These are phyloP conservation scores for Kentomonas sorsogonicus DNA, from an alignment of 208 protist genomes.

Conservation along the genomic window DNA sequence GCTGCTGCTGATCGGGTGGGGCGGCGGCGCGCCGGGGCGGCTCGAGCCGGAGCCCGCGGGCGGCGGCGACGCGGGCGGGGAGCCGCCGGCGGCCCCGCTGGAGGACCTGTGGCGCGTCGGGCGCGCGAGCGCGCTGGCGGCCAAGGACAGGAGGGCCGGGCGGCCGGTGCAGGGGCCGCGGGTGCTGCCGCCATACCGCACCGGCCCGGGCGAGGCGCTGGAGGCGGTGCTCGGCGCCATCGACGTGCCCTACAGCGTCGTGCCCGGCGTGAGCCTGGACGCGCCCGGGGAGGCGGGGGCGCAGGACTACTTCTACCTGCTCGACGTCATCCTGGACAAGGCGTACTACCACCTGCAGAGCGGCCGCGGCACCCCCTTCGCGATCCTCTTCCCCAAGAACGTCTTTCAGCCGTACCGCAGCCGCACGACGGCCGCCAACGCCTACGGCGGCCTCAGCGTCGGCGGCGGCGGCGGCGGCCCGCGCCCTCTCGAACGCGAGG, in stretches of 20 bases:
- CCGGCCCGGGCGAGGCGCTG: too few relatives aligned
- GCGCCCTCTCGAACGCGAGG: neutral
- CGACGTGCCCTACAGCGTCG: neutral
- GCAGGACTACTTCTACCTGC: neutral
- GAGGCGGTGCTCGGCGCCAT: neutral
- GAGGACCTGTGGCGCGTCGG: neutral
- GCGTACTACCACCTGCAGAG: neutral
- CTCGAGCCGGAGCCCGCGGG: neutral
- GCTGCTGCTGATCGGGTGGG: too few relatives aligned
- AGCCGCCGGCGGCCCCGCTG: neutral
- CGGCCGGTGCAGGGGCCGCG: neutral
- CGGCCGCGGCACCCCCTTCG: neutral
- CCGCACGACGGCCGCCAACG: too few relatives aligned
- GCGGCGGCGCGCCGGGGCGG: too few relatives aligned
- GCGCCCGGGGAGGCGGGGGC: too few relatives aligned
- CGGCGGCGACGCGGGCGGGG: too few relatives aligned
- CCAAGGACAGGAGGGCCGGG: too few relatives aligned
- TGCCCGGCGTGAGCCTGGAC: too few relatives aligned
- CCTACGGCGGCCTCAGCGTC: neutral
- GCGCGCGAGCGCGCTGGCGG: neutral
- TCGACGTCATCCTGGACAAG: neutral
- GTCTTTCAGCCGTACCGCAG: neutral
- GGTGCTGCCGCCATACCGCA: too few relatives aligned
- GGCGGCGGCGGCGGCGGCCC: slow-evolving; percentile 7
- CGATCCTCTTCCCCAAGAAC: neutral